Base-by-base conservation (phyloP, 306 rosid genomes). In the Inga leiocalycina region DNA sequence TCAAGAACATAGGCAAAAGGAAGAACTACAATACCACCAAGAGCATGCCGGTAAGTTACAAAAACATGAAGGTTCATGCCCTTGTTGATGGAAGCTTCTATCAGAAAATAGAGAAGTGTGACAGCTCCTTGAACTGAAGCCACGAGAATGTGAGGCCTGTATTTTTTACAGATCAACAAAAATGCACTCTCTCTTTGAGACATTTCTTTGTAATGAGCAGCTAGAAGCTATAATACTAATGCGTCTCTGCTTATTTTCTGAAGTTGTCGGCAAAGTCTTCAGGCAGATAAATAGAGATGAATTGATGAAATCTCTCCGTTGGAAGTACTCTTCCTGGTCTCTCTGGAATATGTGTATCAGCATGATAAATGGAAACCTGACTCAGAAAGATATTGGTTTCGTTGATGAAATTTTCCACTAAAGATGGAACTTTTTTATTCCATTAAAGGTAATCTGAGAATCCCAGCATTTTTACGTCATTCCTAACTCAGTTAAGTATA, bases 1-100 rank as follows among this genome's bases (percentile, higher is more conserved):
- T 90, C 88, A 80, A 85, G 87, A 86, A 86, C 66, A 82, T 71
- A 88, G 39, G 93, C 91, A 51, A 86, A 88, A 77, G 93, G 91
- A 59, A 88, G 44, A 71, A 86, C 65, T 37, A 82, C 66, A 8
- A 82, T 20, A 52, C 88, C 85, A 20, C 85, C 91, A 57, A 88
- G 34, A 64, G 71, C 76, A 52, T 89, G 86, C 17, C 87, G 67
- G 66, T 85, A 89, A 34, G 89, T 89, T 76, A 87, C 85, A 45
- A 87, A 87, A 44, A 84, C 89, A 85, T 84, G 88, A 79, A 85
- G 84, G 44, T 86, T 76, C 91, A 88, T 82, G 61, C 90, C 90
- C n/a, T 84, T 79, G 56, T 46, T 74, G 71, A 90, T 78, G 57
- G 86, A 80, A 79, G 81, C 86, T 24, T 83, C 86, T 8, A 80